Evolutionary conservation across 352 stramenopile genomes (phyloP).

Genomic region (Pilasporangium apinafurcum): DNA sequence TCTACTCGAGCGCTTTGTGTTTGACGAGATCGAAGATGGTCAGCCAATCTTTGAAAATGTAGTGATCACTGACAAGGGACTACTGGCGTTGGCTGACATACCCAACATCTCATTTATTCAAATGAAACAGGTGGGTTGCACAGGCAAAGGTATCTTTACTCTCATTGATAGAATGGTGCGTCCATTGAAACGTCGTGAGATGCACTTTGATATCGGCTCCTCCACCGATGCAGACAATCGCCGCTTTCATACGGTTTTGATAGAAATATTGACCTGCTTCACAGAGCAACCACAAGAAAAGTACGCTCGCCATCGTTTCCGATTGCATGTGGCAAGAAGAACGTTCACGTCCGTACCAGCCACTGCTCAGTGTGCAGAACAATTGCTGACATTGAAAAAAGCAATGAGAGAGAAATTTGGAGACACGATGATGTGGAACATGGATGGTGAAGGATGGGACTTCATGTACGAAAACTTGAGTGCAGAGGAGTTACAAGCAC

Average conservation of each 20-base stretch:
- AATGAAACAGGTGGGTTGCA: slow-evolving; percentile 2
- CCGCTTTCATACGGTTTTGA: slow-evolving; percentile 1
- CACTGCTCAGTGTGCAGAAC: background rate
- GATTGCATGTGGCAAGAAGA: slow-evolving; percentile 2
- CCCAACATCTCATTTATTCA: background rate
- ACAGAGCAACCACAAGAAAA: background rate
- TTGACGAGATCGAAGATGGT: slow-evolving; percentile 3
- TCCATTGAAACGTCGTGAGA: background rate
- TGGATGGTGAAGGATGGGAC: slow-evolving; percentile 5
- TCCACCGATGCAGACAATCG: background rate
- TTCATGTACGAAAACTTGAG: background rate
- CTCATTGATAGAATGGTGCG: slow-evolving; percentile 1
- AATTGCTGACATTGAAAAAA: background rate
- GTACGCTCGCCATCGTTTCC: slow-evolving; percentile 1
- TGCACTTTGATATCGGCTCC: background rate
- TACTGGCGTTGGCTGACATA: background rate
- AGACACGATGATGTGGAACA: background rate
- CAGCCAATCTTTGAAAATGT: slow-evolving; percentile 1
- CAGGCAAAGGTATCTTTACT: background rate
- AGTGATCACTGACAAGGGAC: background rate
- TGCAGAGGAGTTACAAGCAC: background rate
- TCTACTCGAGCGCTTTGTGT: slow-evolving; percentile 2
- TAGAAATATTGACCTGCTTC: slow-evolving; percentile 4
- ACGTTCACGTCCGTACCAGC: too few species aligned
- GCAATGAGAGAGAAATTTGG: background rate